phyloP scores from a whole-genome alignment of 305 asterid species.

The Stenogyne calaminthoides region DNA sequence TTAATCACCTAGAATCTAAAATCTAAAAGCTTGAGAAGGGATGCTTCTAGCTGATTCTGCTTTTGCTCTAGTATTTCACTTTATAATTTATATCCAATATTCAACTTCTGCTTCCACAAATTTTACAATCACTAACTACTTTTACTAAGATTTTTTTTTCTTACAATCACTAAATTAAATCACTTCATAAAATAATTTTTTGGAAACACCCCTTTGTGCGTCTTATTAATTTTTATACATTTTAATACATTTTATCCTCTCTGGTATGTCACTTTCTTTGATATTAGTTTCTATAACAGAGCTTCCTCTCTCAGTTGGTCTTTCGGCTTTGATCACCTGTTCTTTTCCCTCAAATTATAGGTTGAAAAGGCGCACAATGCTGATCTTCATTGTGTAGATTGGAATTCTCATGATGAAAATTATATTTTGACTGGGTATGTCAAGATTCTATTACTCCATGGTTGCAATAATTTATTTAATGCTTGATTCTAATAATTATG shows the following conservation, averaged over 20 bases:
- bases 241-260: constrained; percentile 19
- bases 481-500: constrained; percentile 18
- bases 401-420: constrained; percentile 91
- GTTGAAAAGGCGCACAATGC: constrained; percentile 95
- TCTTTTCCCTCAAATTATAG: constrained; percentile 45
- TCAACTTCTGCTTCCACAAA: too few species aligned
- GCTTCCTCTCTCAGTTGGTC: constrained; percentile 15
- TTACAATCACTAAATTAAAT: too few species aligned
- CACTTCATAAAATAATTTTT: too few species aligned
- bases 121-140: too few species aligned
- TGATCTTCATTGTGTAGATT: constrained; percentile 98
- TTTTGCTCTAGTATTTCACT: too few species aligned
- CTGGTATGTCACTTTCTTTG: not conserved
- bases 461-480: constrained; percentile 12
- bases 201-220: not conserved
- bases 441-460: constrained; percentile 4
- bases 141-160: too few species aligned
- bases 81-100: too few species aligned
- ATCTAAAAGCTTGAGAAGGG: too few species aligned
- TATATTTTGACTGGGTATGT: constrained; percentile 92
- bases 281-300: constrained; percentile 22
- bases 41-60: too few species aligned
- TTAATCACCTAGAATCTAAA: too few species aligned
- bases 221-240: not conserved
- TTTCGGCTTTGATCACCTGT: constrained; percentile 28